phyloP scores from a whole-genome alignment of 2,329 filamentous ascomycete genomes.

The Aschersonia sp. region DNA sequence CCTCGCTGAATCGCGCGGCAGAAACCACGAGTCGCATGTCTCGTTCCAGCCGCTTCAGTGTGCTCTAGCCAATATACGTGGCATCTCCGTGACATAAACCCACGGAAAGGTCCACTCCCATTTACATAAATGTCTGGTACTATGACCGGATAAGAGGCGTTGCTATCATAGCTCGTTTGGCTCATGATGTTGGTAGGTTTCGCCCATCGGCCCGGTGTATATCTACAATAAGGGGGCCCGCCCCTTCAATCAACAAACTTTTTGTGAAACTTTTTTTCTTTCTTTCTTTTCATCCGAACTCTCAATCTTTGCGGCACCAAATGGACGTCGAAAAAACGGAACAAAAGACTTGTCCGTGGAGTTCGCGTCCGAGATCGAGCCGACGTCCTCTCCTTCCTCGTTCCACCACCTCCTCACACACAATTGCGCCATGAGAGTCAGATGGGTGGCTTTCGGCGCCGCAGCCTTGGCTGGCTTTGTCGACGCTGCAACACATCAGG shows the following conservation, averaged over 20 bases:
- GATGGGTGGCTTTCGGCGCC: not conserved
- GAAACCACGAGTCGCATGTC: no score
- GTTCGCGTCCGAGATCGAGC: not conserved
- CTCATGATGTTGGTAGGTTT: no score
- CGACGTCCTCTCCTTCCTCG: not conserved
- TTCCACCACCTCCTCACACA: not conserved
- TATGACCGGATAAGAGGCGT: not conserved
- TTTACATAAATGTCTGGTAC: not conserved
- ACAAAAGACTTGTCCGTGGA: no score
- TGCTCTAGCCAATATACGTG: not conserved
- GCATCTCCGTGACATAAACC: not conserved
- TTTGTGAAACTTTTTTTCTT: no score
- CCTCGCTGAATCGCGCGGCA: no score
- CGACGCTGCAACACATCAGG: not conserved
- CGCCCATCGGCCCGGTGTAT: no score
- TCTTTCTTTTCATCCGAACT: no score
- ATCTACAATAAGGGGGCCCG: no score
- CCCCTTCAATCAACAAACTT: no score
- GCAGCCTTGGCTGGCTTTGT: not conserved
- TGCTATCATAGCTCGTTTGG: not conserved
- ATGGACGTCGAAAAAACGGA: no score
- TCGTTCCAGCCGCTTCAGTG: no score
- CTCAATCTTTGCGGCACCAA: no score
- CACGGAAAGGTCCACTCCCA: not conserved
- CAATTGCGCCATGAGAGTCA: not conserved